Conservation (phyloP, 805 yeast genomes). For the Sungouiella thailandica region DNA sequence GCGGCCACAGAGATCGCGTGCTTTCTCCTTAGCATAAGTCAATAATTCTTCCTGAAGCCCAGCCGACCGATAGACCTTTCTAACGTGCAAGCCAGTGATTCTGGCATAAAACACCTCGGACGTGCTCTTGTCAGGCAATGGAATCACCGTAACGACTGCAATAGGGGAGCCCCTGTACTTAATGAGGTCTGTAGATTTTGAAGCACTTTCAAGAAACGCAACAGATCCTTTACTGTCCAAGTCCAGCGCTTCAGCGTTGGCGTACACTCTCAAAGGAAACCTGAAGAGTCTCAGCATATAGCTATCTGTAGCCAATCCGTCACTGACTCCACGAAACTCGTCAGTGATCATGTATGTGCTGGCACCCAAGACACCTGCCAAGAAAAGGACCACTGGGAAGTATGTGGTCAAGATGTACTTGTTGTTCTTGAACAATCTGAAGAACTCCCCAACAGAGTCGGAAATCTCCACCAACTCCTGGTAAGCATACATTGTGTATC, state of each 20-base stretch:
- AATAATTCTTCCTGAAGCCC: slow-evolving; percentile 62
- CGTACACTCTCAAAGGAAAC: slow-evolving; percentile 44
- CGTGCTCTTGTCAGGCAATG: slow-evolving; percentile 34
- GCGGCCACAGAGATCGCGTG: slow-evolving; percentile 34
- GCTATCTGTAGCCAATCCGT: slow-evolving; percentile 19
- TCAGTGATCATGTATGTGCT: slow-evolving; percentile 40
- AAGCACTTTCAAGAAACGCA: slow-evolving; percentile 29
- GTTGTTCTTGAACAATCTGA: slow-evolving; percentile 16
- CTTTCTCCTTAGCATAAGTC: slow-evolving; percentile 53
- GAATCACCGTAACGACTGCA: slow-evolving; percentile 51
- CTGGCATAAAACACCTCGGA: slow-evolving; percentile 42
- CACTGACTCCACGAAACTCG: slow-evolving; percentile 38
- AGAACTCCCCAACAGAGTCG: slow-evolving; percentile 27
- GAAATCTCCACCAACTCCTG: slow-evolving; percentile 28
- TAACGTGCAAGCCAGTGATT: slow-evolving; percentile 56
- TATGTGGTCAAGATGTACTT: slow-evolving; percentile 21
- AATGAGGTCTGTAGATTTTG: slow-evolving; percentile 48
- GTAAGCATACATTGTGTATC: slow-evolving; percentile 15
- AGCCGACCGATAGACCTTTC: slow-evolving; percentile 61
- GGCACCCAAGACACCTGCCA: slow-evolving; percentile 35
- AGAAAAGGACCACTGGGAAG: slow-evolving; percentile 36
- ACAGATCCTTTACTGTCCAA: slow-evolving; percentile 14
- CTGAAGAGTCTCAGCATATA: slow-evolving; percentile 42
- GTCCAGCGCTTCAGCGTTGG: slow-evolving; percentile 23
- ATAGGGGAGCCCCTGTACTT: slow-evolving; percentile 69